phyloP scores from a whole-genome alignment of 352 stramenopile species.

The Pythium volutum region DNA sequence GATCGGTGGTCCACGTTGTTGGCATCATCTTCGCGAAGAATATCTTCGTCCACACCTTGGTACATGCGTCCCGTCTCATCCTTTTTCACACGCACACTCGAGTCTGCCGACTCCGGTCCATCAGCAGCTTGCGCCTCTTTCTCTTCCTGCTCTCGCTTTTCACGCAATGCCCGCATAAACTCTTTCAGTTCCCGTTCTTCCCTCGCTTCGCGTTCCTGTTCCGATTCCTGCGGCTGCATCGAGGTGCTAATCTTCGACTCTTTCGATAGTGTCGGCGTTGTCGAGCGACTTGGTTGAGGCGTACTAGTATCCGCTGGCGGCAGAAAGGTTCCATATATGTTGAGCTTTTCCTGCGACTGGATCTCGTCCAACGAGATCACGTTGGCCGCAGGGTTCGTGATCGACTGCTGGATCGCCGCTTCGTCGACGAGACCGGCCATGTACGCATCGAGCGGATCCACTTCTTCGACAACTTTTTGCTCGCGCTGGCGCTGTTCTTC shows the following conservation, averaged over 20 bases:
- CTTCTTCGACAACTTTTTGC: conserved; percentile 73
- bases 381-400: conserved; percentile 63
- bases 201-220: conserved; percentile 62
- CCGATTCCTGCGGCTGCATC: conserved; percentile 35
- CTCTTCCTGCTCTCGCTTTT: conserved; percentile 62
- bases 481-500: conserved; percentile 50
- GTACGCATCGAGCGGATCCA: conserved; percentile 83
- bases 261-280: neutral
- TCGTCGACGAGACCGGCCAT: conserved; percentile 84
- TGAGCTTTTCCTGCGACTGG: conserved; percentile 66
- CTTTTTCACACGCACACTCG: conserved; percentile 32
- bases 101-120: neutral
- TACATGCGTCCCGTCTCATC: conserved; percentile 76
- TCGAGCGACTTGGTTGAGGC: neutral
- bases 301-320: conserved; percentile 36
- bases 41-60: conserved; percentile 83
- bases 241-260: neutral
- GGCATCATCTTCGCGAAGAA: conserved; percentile 69
- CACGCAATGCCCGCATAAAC: conserved; percentile 83
- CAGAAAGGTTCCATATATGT: conserved; percentile 87
- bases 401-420: conserved; percentile 68
- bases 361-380: conserved; percentile 87
- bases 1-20: conserved; percentile 74
- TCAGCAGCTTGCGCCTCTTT: conserved; percentile 15
- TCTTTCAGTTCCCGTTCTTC: conserved; percentile 82